A percentile compares a stretch with the other conserved stretches of the same genome.
Evolutionary conservation across 768 basidiomycete species (phyloP).

Genomic region (Amanita rimosa): DNA sequence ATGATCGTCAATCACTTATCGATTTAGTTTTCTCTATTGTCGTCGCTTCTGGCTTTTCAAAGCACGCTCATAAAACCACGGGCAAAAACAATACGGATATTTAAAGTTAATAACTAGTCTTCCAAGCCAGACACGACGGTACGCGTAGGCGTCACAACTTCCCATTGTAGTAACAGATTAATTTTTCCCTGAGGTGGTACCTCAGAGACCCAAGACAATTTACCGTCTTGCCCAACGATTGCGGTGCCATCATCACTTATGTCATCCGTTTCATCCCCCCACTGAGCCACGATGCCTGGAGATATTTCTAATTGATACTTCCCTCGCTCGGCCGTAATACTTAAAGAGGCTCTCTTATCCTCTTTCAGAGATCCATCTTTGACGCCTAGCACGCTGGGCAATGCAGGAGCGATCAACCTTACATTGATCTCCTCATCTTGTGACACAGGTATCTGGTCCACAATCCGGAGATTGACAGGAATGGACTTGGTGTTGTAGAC

Average conservation of each 20-base stretch:
- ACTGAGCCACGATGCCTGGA: conserved; percentile 17
- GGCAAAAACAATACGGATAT: no score
- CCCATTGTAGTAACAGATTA: conserved; percentile 22
- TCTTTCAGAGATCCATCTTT: no score
- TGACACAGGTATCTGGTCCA: conserved; percentile 26
- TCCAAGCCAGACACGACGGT: no score
- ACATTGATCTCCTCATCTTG: conserved; percentile 21
- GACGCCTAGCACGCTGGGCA: conserved; percentile 5
- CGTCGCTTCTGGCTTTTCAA: no score
- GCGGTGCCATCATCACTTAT: conserved; percentile 14
- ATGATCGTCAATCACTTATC: not conserved
- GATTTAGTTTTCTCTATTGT: no score
- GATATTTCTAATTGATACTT: conserved; percentile 12
- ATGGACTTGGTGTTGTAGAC: conserved; percentile 23
- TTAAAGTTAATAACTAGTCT: no score
- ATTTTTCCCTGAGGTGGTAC: conserved; percentile 19
- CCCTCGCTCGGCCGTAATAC: not conserved
- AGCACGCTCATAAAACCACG: no score
- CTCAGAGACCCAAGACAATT: conserved; percentile 22
- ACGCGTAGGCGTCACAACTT: conserved; percentile 18
- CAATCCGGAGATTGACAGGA: conserved; percentile 17
- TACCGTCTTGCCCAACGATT: conserved; percentile 21
- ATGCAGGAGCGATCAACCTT: conserved; percentile 18
- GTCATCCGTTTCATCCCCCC: conserved; percentile 15
- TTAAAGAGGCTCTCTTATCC: not conserved